Conservation (phyloP, 2,329 filamentous ascomycete genomes). For the Lachnellula hyalina region DNA sequence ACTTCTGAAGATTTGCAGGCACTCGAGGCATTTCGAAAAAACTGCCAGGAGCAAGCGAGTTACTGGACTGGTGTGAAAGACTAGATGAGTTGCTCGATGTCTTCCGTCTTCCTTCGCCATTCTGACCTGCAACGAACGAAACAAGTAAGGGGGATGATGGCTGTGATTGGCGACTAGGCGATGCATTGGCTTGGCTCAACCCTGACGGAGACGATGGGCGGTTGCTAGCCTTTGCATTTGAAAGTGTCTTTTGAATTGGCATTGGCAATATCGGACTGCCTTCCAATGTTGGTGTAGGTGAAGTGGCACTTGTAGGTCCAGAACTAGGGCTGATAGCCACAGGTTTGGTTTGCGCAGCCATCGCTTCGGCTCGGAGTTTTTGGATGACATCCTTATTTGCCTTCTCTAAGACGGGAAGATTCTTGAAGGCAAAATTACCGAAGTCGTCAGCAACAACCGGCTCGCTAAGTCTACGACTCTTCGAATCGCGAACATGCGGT, state of each 20-base stretch:
- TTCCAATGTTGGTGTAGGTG: constrained; percentile 68
- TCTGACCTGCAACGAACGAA: constrained; percentile 84
- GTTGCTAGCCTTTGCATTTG: constrained; percentile 71
- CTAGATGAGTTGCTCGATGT: constrained; percentile 85
- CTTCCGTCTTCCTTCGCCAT: constrained; percentile 75
- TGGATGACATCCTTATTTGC: constrained; percentile 99
- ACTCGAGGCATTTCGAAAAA: constrained; percentile 68
- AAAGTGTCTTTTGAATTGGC: constrained; percentile 75
- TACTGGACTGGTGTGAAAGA: constrained; percentile 70
- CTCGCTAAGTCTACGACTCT: constrained; percentile 84
- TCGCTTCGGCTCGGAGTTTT: constrained; percentile 85
- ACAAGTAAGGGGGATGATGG: constrained; percentile 90
- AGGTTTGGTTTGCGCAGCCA: constrained; percentile 59
- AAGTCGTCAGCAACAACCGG: constrained; percentile 88
- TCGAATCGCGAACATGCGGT: constrained; percentile 87
- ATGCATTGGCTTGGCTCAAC: constrained; percentile 73
- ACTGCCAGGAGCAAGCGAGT: constrained; percentile 63
- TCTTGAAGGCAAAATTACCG: constrained; percentile 95
- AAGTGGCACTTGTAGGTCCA: constrained; percentile 33
- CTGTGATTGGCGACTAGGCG: constrained; percentile 79
- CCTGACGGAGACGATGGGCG: constrained; percentile 83
- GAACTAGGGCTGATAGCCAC: constrained; percentile 18
- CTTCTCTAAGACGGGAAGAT: constrained; percentile 90
- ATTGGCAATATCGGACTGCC: constrained; percentile 78
- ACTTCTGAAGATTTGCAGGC: constrained; percentile 54